Evolutionary conservation across 192 early-diverging fungal genomes (phyloP).

Genomic region (Coemansia sp.): DNA sequence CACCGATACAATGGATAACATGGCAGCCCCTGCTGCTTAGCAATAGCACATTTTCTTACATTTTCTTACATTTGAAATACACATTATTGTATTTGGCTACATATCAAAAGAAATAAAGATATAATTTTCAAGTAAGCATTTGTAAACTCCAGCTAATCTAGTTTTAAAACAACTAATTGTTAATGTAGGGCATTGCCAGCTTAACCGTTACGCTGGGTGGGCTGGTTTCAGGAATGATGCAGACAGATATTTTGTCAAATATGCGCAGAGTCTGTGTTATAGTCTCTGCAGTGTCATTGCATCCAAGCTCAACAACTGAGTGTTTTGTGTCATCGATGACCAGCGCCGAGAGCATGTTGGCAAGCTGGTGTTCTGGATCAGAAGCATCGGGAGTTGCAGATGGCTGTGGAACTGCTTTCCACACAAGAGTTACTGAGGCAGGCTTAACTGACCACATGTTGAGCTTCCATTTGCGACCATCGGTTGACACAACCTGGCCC

Average conservation of each 20-base stretch:
- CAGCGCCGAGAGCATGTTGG: conserved; percentile 19
- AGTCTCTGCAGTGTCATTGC: conserved; percentile 21
- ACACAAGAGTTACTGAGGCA: conserved; percentile 20
- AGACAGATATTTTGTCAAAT: conserved; percentile 79
- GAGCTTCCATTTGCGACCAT: conserved; percentile 26
- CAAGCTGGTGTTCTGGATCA: conserved; percentile 22
- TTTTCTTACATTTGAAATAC: too few relatives aligned
- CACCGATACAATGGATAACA: too few relatives aligned
- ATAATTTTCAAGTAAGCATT: too few relatives aligned
- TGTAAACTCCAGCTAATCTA: too few relatives aligned
- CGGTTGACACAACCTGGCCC: conserved; percentile 21
- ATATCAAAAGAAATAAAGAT: too few relatives aligned
- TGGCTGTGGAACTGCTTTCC: conserved; percentile 13
- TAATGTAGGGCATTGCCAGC: conserved; percentile 14
- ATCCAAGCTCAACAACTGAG: conserved; percentile 26
- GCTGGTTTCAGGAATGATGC: conserved; percentile 16
- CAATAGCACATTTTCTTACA: too few relatives aligned
- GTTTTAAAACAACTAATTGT: not conserved
- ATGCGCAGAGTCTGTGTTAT: conserved; percentile 61
- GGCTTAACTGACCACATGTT: conserved; percentile 33
- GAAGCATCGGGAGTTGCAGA: not conserved
- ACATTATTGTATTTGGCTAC: too few relatives aligned
- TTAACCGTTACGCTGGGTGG: conserved; percentile 7
- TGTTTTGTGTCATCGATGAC: conserved; percentile 18
- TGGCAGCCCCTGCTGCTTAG: too few relatives aligned